phyloP scores from a whole-genome alignment of 352 stramenopile species.

The Hyphochytrium catenoides region DNA sequence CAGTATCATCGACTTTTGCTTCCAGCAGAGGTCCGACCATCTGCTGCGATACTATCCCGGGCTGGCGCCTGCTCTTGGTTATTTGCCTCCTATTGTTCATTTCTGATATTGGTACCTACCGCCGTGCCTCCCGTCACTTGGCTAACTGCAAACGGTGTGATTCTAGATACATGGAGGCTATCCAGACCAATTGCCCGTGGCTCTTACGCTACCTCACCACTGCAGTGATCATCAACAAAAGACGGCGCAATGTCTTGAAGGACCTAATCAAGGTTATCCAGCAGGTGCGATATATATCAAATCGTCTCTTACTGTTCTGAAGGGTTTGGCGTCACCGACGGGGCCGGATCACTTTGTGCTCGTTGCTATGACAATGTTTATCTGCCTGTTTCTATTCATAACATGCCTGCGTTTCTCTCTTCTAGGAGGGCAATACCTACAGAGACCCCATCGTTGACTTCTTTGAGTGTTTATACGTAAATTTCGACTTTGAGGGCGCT shows the following conservation, averaged over 20 bases:
- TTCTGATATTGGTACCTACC: too few species aligned
- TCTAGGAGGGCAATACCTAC: slow-evolving; percentile 53
- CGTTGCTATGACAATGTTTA: too few species aligned
- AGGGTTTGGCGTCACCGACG: too few species aligned
- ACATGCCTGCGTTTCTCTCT: too few species aligned
- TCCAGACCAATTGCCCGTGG: slow-evolving; percentile 95
- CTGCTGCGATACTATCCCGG: too few species aligned
- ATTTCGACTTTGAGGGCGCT: slow-evolving; percentile 96
- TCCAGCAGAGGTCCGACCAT: slow-evolving; percentile 63
- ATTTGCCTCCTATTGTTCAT: too few species aligned
- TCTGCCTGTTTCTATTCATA: too few species aligned
- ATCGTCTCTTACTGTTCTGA: too few species aligned
- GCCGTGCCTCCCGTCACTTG: too few species aligned
- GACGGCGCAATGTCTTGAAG: slow-evolving; percentile 70
- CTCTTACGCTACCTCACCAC: slow-evolving; percentile 89
- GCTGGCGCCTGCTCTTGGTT: too few species aligned
- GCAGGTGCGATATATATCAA: slow-evolving; percentile 62
- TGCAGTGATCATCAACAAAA: slow-evolving; percentile 90
- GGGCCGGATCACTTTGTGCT: too few species aligned
- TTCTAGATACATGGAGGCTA: slow-evolving; percentile 76
- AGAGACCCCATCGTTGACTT: slow-evolving; percentile 72
- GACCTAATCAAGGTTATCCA: slow-evolving; percentile 88
- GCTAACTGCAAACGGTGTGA: too few species aligned
- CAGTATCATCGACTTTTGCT: slow-evolving; percentile 90
- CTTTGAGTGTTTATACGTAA: slow-evolving; percentile 89